Base-by-base conservation (phyloP, 305 asterid species). In the Caryopteris hybrid region DNA sequence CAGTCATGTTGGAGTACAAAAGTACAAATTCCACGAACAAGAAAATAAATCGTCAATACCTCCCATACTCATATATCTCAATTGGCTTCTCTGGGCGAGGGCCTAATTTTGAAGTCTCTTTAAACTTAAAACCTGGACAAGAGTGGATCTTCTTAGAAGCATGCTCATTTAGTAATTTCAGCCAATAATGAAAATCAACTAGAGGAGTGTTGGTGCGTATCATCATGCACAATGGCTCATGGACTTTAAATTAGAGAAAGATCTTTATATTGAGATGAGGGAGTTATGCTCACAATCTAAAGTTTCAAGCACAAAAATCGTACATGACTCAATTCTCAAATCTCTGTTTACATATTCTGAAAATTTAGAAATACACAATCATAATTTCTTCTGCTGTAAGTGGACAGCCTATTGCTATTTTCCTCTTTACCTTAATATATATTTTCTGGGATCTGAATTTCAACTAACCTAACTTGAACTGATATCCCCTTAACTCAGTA, bases 11-110 rank as follows among this genome's bases (percentile, higher is more conserved):
- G 33, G 73, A 46, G n/a, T 63, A 12, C 11, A 22, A 11, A 22
- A 29, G 8, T 31, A 64, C 55, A 23, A 25, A 54, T 17, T 31
- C 64, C 42, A 68, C 51, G 53, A 64, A 9, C 33, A 66, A 45
- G 53, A 31, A 70, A 62, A 38, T 6, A 14, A 72, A 68, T 55
- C 41, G 25, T 0, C 52, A 68, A 41, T 78, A 87, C 95, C 98
- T 77, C 78, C 86, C 95, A 72, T 75, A 87, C 79, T 87, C 96
- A 64, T 89, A 89, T 63, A 92, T 86, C 85, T 86, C 96, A 29
- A 92, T 87, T 20, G 95, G 96, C 77, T 85, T 83, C 81, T 83
- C 98, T 0, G 96, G 96, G 31, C 96, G 92, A 72, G 92, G 91
- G 66, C 96, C 96, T 75, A 87, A 33, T 54, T 89, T 89, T 61